A percentile compares a stretch with the other conserved stretches of the same genome.
phyloP scores from a whole-genome alignment of 768 basidiomycete species.

The Podaxis carcinomalis region DNA sequence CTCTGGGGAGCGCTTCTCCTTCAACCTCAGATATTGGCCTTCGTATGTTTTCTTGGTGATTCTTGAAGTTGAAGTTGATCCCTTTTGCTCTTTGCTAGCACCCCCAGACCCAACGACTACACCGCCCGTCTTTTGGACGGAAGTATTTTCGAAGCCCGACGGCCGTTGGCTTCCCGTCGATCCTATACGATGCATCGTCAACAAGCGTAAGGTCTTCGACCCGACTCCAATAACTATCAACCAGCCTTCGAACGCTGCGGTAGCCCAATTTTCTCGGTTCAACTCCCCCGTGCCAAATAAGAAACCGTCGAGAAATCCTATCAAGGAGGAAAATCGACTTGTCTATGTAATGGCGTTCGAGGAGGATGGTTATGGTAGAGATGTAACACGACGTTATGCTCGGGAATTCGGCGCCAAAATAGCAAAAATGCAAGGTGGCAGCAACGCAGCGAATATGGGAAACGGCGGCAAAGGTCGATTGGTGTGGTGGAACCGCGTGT shows the following conservation, averaged over 20 bases:
- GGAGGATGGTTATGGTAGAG: constrained; percentile 89
- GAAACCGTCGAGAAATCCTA: constrained; percentile 11
- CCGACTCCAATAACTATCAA: constrained; percentile 40
- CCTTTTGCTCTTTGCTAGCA: constrained; percentile 16
- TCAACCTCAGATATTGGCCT: constrained; percentile 15
- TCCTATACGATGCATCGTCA: constrained; percentile 75
- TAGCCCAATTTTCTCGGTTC: constrained; percentile 9
- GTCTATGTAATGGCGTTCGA: constrained; percentile 91
- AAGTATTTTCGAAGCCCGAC: constrained; percentile 92
- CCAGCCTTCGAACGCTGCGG: constrained; percentile 10
- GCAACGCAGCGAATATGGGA: constrained; percentile 30
- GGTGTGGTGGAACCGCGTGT: constrained; percentile 83
- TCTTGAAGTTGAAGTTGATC: constrained; percentile 1
- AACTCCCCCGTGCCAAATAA: constrained; percentile 9
- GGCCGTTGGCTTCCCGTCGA: constrained; percentile 92
- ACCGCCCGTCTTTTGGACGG: constrained; percentile 94
- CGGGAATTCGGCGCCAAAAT: constrained; percentile 76
- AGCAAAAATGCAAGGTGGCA: constrained; percentile 70
- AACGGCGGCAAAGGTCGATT: constrained; percentile 57
- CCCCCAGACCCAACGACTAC: constrained; percentile 53
- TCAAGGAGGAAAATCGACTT: constrained; percentile 71
- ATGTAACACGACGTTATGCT: constrained; percentile 90
- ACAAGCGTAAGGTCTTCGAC: constrained; percentile 79
- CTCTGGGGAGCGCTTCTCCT: constrained; percentile 28
- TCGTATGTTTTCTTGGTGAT: constrained; percentile 17